phyloP scores from a whole-genome alignment of 1,284 basidiomycete species.

The Malassezia equina region DNA sequence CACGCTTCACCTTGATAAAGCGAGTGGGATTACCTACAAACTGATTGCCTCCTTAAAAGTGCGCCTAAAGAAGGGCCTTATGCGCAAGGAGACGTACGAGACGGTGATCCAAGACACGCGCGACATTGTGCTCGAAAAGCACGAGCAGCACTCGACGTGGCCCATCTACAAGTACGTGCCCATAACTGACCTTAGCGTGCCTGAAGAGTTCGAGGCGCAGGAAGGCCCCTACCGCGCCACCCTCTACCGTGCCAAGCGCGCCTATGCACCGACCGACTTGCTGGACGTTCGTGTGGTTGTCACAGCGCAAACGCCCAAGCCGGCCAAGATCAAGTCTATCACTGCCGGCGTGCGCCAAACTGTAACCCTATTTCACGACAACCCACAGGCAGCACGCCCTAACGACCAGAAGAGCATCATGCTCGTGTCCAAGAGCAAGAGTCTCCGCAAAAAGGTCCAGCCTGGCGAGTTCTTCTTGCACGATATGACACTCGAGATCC shows the following conservation, averaged over 20 bases:
- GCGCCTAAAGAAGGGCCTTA: constrained; percentile 30
- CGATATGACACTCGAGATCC: constrained; percentile 32
- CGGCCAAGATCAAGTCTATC: constrained; percentile 40
- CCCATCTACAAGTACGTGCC: constrained; percentile 29
- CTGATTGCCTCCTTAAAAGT: constrained; percentile 42
- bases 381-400: constrained; percentile 18
- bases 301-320: constrained; percentile 22
- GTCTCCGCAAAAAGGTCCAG: constrained; percentile 40
- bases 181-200: constrained; percentile 5
- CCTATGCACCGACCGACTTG: constrained; percentile 35
- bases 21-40: constrained; percentile 37
- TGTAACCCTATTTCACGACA: constrained; percentile 30
- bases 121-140: constrained; percentile 40
- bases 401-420: constrained; percentile 27
- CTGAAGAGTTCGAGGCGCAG: constrained; percentile 26
- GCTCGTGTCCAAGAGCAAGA: constrained; percentile 30
- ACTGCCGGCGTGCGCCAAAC: constrained; percentile 34
- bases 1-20: constrained; percentile 37
- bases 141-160: constrained; percentile 45
- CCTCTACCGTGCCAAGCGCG: constrained; percentile 29
- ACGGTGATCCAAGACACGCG: constrained; percentile 23
- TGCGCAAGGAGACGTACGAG: constrained; percentile 13
- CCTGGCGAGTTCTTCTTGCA: constrained; percentile 39
- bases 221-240: constrained; percentile 29
- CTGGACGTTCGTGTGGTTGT: constrained; percentile 33